These are phyloP conservation scores for Puya raimondii DNA, from an alignment of 176 grass and related monocot genomes.

Conservation along the genomic window DNA sequence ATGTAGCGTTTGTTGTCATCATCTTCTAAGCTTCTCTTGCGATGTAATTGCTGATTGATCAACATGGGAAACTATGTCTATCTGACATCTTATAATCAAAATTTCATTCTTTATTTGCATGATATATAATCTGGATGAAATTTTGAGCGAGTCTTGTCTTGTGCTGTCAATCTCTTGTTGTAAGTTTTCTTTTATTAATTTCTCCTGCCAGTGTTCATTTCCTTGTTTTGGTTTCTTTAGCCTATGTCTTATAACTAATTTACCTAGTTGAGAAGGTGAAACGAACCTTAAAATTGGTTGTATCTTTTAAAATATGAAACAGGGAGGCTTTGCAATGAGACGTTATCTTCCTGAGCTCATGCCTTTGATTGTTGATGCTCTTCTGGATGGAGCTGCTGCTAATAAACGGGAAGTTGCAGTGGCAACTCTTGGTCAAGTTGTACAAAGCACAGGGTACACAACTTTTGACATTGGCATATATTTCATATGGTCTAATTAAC, in stretches of 20 bases:
- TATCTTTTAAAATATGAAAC: conserved; percentile 4
- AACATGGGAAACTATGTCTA: too few relatives aligned
- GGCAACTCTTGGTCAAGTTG: conserved; percentile 96
- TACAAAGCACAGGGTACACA: conserved; percentile 95
- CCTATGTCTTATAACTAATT: not conserved
- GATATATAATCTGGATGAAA: too few relatives aligned
- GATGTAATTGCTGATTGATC: not conserved
- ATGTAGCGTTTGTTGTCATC: not conserved
- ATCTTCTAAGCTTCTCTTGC: not conserved
- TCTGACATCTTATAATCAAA: too few relatives aligned
- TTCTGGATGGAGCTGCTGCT: conserved; percentile 79
- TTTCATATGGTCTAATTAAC: not conserved
- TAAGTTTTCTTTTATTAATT: too few relatives aligned
- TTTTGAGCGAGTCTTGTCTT: too few relatives aligned
- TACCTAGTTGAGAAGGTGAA: not conserved
- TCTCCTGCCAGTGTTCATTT: too few relatives aligned
- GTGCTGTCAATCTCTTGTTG: too few relatives aligned
- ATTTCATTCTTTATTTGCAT: too few relatives aligned
- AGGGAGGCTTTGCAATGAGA: conserved; percentile 98
- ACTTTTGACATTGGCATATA: not conserved
- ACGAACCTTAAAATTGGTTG: not conserved
- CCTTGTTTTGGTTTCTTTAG: not conserved
- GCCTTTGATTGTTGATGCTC: conserved; percentile 93
- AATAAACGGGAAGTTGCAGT: conserved; percentile 96
- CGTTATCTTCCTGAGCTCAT: conserved; percentile 95